A percentile compares a stretch with the other conserved stretches of the same genome.
Conservation (phyloP, 2,329 filamentous ascomycete genomes). For the Cladosporium sp. region DNA sequence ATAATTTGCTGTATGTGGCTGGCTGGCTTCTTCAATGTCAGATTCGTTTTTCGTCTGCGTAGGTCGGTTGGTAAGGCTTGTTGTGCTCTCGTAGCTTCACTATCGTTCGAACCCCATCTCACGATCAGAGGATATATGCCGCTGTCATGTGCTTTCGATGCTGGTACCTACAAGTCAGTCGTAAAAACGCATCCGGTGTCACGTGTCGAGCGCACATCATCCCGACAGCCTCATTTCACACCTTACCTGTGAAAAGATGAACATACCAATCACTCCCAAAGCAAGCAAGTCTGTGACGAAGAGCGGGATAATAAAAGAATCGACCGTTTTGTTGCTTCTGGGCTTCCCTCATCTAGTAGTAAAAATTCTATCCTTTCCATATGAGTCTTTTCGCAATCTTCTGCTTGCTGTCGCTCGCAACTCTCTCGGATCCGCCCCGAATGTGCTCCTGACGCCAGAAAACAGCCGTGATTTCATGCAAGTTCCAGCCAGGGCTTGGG, state of each 20-base stretch:
- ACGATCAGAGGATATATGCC: background rate
- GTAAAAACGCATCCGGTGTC: background rate
- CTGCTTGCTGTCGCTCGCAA: background rate
- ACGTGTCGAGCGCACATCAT: background rate
- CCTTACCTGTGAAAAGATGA: background rate
- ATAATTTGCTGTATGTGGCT: slow-evolving; percentile 20
- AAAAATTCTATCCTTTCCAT: background rate
- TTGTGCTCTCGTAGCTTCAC: background rate
- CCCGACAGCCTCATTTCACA: background rate
- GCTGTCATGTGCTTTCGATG: background rate
- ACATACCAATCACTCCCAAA: background rate
- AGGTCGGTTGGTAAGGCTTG: background rate
- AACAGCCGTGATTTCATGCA: background rate
- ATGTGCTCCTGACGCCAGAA: background rate
- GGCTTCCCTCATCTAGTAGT: background rate
- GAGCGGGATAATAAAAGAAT: background rate
- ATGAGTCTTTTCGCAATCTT: background rate
- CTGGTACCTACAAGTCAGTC: background rate
- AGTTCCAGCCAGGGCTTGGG: background rate
- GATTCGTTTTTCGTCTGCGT: background rate
- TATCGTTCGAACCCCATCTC: background rate
- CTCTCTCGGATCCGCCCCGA: background rate
- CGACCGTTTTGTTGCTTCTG: background rate
- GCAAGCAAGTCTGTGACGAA: background rate
- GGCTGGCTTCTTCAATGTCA: background rate